Evolutionary conservation across 768 basidiomycete species (phyloP).

Genomic region (Tephrocybe sp.): DNA sequence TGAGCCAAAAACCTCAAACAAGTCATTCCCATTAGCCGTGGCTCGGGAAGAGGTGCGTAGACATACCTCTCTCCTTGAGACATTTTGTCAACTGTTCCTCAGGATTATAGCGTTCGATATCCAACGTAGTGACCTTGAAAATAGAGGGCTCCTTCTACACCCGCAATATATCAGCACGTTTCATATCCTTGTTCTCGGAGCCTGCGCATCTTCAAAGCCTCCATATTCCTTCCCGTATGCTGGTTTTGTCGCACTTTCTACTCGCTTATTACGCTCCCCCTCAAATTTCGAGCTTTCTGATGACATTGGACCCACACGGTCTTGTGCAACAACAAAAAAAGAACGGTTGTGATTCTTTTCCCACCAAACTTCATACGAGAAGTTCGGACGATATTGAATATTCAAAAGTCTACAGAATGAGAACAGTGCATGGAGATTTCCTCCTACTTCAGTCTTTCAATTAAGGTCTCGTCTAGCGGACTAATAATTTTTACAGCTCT

Average conservation of each 20-base stretch:
- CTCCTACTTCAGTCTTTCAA: no score
- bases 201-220: not conserved
- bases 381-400: no score
- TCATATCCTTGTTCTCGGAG: no score
- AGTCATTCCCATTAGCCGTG: slow-evolving; percentile 26
- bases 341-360: not conserved
- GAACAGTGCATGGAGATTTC: no score
- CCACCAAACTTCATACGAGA: not conserved
- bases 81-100: not conserved
- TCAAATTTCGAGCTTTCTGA: not conserved
- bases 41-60: slow-evolving; percentile 10
- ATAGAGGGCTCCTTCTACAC: no score
- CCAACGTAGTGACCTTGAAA: no score
- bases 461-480: no score
- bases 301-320: not conserved
- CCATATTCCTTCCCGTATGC: no score
- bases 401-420: no score
- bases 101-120: no score
- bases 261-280: not conserved
- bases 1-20: slow-evolving; percentile 31
- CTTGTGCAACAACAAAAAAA: not conserved
- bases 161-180: no score
- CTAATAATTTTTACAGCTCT: no score
- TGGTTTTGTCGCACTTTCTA: not conserved
- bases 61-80: not conserved